Evolutionary conservation across 495 filamentous ascomycete species (phyloP).

Genomic region (Staphylotrichum tortipilum): DNA sequence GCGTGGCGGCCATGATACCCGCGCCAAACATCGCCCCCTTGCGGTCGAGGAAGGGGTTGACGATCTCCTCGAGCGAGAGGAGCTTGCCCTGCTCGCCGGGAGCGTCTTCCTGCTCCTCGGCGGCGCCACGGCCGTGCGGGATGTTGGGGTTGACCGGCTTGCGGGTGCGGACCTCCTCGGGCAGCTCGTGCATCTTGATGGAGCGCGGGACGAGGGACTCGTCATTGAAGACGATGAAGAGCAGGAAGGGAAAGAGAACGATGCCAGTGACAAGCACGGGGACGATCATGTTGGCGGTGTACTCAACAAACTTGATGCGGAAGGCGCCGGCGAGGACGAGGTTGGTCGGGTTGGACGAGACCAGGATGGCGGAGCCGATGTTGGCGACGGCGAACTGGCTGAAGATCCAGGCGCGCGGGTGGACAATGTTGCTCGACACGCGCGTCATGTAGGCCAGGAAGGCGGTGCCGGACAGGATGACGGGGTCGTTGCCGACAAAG

Average conservation of each 20-base stretch:
- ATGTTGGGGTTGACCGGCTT: conserved; percentile 61
- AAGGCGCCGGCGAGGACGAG: conserved; percentile 63
- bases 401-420: conserved; percentile 59
- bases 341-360: conserved; percentile 65
- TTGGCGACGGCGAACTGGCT: conserved; percentile 62
- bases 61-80: conserved; percentile 56
- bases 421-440: conserved; percentile 57
- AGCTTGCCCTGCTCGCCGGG: conserved; percentile 42
- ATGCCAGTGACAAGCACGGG: conserved; percentile 55
- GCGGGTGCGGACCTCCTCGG: conserved; percentile 42
- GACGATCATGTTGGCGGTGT: conserved; percentile 62
- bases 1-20: conserved; percentile 51
- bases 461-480: conserved; percentile 59
- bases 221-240: conserved; percentile 55
- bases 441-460: conserved; percentile 66
- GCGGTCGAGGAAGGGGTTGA: conserved; percentile 63
- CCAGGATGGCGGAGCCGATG: conserved; percentile 58
- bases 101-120: conserved; percentile 42
- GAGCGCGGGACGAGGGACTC: conserved; percentile 51
- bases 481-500: conserved; percentile 62
- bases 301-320: conserved; percentile 55
- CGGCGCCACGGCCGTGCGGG: conserved; percentile 47
- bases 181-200: conserved; percentile 58
- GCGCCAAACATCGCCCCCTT: conserved; percentile 51
- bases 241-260: conserved; percentile 53